A percentile compares a stretch with the other conserved stretches of the same genome.
Evolutionary conservation across 2,329 filamentous ascomycete genomes (phyloP).

Genomic region (Fusarium liriodendri): DNA sequence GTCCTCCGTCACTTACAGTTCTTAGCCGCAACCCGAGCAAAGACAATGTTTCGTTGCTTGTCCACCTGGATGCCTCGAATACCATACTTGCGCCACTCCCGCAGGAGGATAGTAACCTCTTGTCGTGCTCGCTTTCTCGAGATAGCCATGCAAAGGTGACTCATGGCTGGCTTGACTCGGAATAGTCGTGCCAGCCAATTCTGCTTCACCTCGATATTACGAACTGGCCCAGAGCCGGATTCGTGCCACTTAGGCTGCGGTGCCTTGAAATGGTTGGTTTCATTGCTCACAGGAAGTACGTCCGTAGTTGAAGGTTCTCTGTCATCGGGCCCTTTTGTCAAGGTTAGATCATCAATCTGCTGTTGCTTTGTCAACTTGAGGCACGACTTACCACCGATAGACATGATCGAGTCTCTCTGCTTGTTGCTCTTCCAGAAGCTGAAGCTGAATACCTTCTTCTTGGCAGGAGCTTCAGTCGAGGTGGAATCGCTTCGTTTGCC

Average conservation of each 20-base stretch:
- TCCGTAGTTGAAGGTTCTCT: slow-evolving; percentile 24
- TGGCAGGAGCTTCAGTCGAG: slow-evolving; percentile 47
- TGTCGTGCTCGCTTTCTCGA: slow-evolving; percentile 77
- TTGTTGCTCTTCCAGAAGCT: slow-evolving; percentile 67
- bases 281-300: slow-evolving; percentile 35
- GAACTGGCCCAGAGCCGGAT: slow-evolving; percentile 53
- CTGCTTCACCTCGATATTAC: slow-evolving; percentile 74
- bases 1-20: slow-evolving; percentile 73
- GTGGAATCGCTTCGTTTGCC: slow-evolving; percentile 41
- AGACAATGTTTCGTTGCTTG: slow-evolving; percentile 82
- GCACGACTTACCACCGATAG: slow-evolving; percentile 55
- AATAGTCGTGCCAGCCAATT: slow-evolving; percentile 93
- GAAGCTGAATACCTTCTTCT: slow-evolving; percentile 65
- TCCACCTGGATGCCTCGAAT: slow-evolving; percentile 83
- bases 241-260: slow-evolving; percentile 46
- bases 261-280: slow-evolving; percentile 15
- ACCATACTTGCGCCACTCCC: slow-evolving; percentile 86
- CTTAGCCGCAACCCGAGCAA: slow-evolving; percentile 77
- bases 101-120: slow-evolving; percentile 79
- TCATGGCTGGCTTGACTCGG: slow-evolving; percentile 84
- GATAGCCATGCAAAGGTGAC: slow-evolving; percentile 79
- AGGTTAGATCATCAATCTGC: slow-evolving; percentile 9
- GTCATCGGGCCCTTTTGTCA: slow-evolving; percentile 19
- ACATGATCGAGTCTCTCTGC: slow-evolving; percentile 57
- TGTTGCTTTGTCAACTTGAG: background rate